Conservation (phyloP, 1,284 basidiomycete species). For the Tetrapyrgos nigripes region DNA sequence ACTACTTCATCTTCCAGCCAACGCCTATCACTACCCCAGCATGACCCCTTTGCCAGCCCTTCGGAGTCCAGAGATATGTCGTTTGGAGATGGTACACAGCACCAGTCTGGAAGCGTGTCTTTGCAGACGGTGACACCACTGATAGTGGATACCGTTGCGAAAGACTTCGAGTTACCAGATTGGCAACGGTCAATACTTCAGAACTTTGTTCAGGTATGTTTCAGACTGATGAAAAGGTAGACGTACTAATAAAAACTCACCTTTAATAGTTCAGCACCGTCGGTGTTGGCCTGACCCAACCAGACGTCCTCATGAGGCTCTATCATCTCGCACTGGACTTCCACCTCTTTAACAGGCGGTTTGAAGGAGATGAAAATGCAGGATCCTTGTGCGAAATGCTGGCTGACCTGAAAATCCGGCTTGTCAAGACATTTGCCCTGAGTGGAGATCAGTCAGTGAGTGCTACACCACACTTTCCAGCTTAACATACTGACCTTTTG, state of each 20-base stretch:
- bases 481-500: background rate
- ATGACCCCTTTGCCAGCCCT: too few species aligned
- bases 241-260: background rate
- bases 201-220: background rate
- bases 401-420: background rate
- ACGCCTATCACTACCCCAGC: too few species aligned
- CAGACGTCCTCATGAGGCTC: background rate
- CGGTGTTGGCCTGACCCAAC: background rate
- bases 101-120: too few species aligned
- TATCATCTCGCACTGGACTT: background rate
- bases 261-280: background rate
- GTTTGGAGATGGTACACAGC: too few species aligned
- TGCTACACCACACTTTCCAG: background rate
- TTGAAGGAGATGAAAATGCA: slow-evolving; percentile 1
- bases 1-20: too few species aligned
- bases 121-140: background rate
- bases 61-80: too few species aligned
- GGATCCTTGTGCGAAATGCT: background rate
- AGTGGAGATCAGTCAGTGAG: background rate
- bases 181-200: background rate
- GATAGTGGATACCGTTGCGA: background rate
- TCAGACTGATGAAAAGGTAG: too few species aligned
- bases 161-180: background rate
- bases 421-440: background rate
- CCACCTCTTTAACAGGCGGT: background rate